Percentiles rank a stretch among this genome's conserved stretches.
phyloP scores from a whole-genome alignment of 2,329 filamentous ascomycete species.

The Alternaria hordeiaustralica region DNA sequence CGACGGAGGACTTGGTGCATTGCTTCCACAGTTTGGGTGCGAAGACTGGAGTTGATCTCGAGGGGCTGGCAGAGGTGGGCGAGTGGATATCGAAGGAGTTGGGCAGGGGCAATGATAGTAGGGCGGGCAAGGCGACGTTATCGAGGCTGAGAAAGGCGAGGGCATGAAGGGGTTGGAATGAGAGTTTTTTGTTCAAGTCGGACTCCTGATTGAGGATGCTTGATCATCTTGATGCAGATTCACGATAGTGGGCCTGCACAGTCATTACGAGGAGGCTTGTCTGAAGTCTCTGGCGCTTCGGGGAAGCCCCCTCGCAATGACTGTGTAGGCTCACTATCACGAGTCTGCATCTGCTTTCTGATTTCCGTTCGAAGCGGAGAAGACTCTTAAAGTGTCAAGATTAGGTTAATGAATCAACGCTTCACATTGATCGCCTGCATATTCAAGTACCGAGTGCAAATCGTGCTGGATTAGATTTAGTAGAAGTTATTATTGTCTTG shows the following conservation, averaged over 20 bases:
- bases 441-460: not conserved
- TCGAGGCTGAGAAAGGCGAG: slow-evolving; percentile 35
- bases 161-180: not conserved
- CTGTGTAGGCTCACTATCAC: not conserved
- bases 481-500: not conserved
- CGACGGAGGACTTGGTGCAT: slow-evolving; percentile 84
- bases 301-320: not conserved
- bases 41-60: slow-evolving; percentile 68
- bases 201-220: not conserved
- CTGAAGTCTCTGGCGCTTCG: no score
- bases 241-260: not conserved
- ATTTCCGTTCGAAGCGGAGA: not conserved
- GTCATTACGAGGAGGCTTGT: not conserved
- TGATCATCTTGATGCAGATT: not conserved
- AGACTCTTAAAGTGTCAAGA: not conserved
- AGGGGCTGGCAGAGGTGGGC: slow-evolving; percentile 44
- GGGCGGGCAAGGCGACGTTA: slow-evolving; percentile 48
- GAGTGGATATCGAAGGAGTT: slow-evolving; percentile 50
- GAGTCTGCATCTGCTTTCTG: not conserved
- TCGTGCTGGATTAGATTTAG: not conserved
- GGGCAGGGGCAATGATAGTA: slow-evolving; percentile 45
- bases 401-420: not conserved
- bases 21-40: slow-evolving; percentile 75
- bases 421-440: not conserved
- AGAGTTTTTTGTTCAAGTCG: not conserved